Conservation (phyloP, 345 rosid genomes). For the Sonneratia alba region DNA sequence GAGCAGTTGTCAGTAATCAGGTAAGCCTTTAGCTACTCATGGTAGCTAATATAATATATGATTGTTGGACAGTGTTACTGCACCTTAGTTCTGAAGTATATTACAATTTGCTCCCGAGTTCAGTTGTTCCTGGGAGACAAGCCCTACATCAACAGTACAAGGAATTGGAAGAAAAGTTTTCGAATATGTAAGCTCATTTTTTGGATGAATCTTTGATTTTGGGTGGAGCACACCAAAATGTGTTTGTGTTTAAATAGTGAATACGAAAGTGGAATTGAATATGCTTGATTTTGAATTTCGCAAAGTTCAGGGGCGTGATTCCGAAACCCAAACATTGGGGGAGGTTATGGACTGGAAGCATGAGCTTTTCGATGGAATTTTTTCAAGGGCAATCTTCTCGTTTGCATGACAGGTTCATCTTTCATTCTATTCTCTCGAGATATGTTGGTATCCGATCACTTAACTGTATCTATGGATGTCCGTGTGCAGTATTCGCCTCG, state of each 20-base stretch:
- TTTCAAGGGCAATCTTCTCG: conserved; percentile 54
- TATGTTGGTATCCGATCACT: no score
- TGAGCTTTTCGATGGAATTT: conserved; percentile 54
- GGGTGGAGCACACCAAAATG: neutral
- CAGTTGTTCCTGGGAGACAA: conserved; percentile 65
- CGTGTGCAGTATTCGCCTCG: no score
- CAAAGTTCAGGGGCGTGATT: conserved; percentile 44
- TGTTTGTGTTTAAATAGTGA: no score
- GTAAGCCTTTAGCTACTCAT: neutral
- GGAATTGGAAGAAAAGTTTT: conserved; percentile 54
- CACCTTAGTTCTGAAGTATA: neutral
- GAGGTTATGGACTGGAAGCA: conserved; percentile 84
- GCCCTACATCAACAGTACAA: conserved; percentile 52
- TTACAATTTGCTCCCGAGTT: conserved; percentile 37
- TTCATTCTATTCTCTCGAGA: no score
- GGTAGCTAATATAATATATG: neutral
- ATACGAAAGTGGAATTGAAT: no score
- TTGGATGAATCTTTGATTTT: neutral
- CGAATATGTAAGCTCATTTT: conserved; percentile 47
- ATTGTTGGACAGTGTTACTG: neutral
- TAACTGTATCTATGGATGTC: neutral
- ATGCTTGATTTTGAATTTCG: no score
- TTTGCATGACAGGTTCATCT: conserved; percentile 53
- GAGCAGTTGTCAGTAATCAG: conserved; percentile 70
- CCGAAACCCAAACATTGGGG: conserved; percentile 85